These are phyloP conservation scores for Verticillium longisporum DNA, from an alignment of 2,329 filamentous ascomycete genomes.

Conservation along the genomic window DNA sequence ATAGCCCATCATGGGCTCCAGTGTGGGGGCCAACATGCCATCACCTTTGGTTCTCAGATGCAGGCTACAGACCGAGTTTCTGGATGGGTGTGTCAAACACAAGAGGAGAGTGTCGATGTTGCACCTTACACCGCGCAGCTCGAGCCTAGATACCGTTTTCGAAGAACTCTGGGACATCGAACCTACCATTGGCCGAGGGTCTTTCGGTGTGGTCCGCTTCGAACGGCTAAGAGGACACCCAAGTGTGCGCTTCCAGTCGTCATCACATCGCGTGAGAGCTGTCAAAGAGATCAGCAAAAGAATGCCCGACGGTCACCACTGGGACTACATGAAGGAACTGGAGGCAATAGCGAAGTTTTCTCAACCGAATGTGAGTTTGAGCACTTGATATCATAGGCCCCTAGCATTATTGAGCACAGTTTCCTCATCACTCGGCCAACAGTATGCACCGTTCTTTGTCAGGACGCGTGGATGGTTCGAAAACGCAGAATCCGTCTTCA, in stretches of 20 bases:
- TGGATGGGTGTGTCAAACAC: neutral
- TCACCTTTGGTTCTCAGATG: neutral
- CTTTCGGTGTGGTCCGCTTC: conserved; percentile 11
- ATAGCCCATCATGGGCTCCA: neutral
- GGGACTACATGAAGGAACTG: conserved; percentile 12
- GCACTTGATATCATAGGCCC: no score
- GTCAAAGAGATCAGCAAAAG: conserved; percentile 13
- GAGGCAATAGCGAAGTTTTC: conserved; percentile 16
- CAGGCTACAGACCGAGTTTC: neutral
- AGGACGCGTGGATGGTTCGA: conserved; percentile 17
- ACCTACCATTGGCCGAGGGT: conserved; percentile 9
- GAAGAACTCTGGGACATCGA: conserved; percentile 9
- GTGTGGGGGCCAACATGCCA: neutral
- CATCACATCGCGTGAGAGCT: conserved; percentile 7
- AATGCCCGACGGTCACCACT: neutral
- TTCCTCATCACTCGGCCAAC: conserved; percentile 9
- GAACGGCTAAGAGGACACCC: conserved; percentile 3
- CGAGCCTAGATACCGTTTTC: conserved; percentile 5
- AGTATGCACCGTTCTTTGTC: conserved; percentile 13
- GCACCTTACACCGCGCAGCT: neutral
- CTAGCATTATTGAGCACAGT: no score
- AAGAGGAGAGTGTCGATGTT: neutral
- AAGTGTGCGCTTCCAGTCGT: neutral
- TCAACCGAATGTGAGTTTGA: conserved; percentile 2
- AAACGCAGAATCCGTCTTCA: conserved; percentile 7